Conservation (phyloP, 1,284 basidiomycete genomes). For the Malassezia furfur region DNA sequence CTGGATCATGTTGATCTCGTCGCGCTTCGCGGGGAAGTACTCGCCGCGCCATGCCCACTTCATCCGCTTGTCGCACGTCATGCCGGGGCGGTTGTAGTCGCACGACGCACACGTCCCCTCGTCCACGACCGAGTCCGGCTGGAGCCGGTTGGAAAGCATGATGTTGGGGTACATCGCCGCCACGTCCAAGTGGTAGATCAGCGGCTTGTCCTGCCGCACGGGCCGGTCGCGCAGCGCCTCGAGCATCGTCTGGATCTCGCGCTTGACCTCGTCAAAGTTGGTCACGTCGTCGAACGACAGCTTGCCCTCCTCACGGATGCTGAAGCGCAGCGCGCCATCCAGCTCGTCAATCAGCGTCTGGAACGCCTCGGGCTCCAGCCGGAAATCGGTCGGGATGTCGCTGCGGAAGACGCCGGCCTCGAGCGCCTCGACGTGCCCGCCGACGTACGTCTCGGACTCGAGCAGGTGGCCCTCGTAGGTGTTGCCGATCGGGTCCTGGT, state of each 20-base stretch:
- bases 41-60: slow-evolving; percentile 99
- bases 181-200: slow-evolving; percentile 98
- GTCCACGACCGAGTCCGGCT: slow-evolving; percentile 95
- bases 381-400: slow-evolving; percentile 91
- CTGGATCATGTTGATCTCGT: slow-evolving; percentile 98
- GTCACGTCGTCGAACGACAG: slow-evolving; percentile 71
- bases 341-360: slow-evolving; percentile 90
- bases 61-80: slow-evolving; percentile 83
- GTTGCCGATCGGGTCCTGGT: slow-evolving; percentile 82
- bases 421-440: slow-evolving; percentile 94
- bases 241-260: slow-evolving; percentile 65
- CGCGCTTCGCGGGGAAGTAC: slow-evolving; percentile 91
- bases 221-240: slow-evolving; percentile 87
- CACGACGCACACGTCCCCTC: slow-evolving; percentile 95
- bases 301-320: slow-evolving; percentile 78
- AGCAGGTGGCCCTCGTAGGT: slow-evolving; percentile 94
- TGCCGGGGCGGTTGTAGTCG: slow-evolving; percentile 93
- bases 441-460: slow-evolving; percentile 95
- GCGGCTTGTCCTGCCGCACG: slow-evolving; percentile 73
- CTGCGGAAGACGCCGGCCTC: slow-evolving; percentile 97
- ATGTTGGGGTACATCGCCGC: slow-evolving; percentile 99
- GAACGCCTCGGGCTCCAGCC: slow-evolving; percentile 76
- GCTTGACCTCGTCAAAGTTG: slow-evolving; percentile 89
- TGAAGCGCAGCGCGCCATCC: slow-evolving; percentile 81
- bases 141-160: slow-evolving; percentile 98